These are phyloP conservation scores for Coniochaeta hoffmannii DNA, from an alignment of 2,329 filamentous ascomycete species.

Conservation along the genomic window DNA sequence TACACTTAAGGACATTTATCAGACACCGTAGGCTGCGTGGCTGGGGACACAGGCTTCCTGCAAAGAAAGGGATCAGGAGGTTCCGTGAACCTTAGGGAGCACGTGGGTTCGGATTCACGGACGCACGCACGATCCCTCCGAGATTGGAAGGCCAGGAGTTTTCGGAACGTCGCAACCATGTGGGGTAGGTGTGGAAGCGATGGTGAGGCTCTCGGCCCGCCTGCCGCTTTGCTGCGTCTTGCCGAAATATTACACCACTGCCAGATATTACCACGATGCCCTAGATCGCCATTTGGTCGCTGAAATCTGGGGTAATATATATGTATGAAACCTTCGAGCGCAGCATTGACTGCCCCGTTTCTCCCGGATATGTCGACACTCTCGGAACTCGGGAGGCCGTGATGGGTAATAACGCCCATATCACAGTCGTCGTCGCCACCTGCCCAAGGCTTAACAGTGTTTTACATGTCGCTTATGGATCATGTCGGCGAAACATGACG, in stretches of 20 bases:
- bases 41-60: neutral
- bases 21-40: too few relatives aligned
- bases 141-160: neutral
- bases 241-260: neutral
- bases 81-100: neutral
- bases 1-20: too few relatives aligned
- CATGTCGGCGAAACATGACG: neutral
- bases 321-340: too few relatives aligned
- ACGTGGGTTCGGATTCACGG: neutral
- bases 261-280: neutral
- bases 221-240: too few relatives aligned
- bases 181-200: neutral
- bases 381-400: neutral
- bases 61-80: neutral
- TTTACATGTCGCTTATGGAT: neutral
- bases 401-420: neutral
- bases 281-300: neutral
- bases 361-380: neutral
- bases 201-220: neutral
- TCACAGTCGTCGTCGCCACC: neutral
- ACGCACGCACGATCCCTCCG: neutral
- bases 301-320: constrained; percentile 1
- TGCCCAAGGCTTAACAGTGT: neutral
- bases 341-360: neutral
- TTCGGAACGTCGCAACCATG: neutral